Base-by-base conservation (phyloP, 805 yeast genomes). In the Blastobotrys attinorum region DNA sequence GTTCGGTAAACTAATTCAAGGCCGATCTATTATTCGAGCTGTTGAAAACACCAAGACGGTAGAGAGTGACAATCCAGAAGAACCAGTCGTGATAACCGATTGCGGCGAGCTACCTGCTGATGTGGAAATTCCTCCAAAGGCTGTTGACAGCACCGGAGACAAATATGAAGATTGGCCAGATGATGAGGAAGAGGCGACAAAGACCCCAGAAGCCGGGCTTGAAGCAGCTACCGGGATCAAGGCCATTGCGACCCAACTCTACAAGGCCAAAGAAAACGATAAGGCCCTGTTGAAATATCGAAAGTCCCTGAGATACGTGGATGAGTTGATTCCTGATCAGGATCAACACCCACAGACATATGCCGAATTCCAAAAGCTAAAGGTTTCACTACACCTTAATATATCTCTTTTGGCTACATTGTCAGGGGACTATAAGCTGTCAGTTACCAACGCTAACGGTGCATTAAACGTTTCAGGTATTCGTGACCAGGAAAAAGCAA, bases 71-170 rank as follows among this genome's bases (percentile, higher is more conserved):
- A 76, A 71, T 55, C 98, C 99, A 22, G 56, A 64, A 5, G 66
- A 69, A 31, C 84, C 80, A 33, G 85, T 89, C 60, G 71, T 75
- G 25, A 82, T 92, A 50, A 73, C 72, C 2, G 84, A 81, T 53
- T 83, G 89, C 70, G 97, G 97, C 23, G 80, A 75, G 54, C 66
- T 88, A 40, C 78, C 84, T 8, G 70, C 66, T 4, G 86, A 79
- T 47, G 79, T 73, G 45, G 63, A 56, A 4, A 67, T 70, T 16
- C 72, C 75, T 2, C 62, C 68, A 21, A 58, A 62, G 13, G 60
- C 70, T 42, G 96, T 85, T 47, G 96, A 87, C 58, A 89, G 85
- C 17, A 82, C 85, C 18, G 96, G 96, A 38, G 97, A 89, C 62
- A 65, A 71, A 29, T 87, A 79, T 61, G 96, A 85, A 54, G 89